Evolutionary conservation across 352 stramenopile genomes (phyloP), one percentile per base, ranked within the genome.

Genomic region (Pilasporangium apinafurcum): DNA sequence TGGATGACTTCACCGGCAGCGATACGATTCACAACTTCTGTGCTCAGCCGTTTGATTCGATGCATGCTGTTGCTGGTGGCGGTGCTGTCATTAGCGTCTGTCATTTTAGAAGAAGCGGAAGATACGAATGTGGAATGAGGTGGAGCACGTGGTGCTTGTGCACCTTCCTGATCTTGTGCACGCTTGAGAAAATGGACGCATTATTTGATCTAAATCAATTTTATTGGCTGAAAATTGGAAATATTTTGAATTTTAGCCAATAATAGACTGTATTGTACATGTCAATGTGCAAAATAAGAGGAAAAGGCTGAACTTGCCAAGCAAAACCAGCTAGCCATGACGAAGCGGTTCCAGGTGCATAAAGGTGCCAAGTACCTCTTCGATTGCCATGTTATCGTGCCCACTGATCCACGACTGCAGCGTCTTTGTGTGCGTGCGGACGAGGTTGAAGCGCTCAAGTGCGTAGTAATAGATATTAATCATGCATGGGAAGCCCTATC

Each of bases 1-100:
- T 98, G 94, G 33, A 99, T 85, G 16, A 99, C 93, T 68, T 99
- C 96, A 31, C 96, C 80, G 12, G 80, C 78, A 6, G 92, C 92
- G 50, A 98, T 98, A 50, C 88, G 87, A 71, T 98, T 97, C 47
- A 98, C 86, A n/a, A 98, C 92, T 34, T 92, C 74, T 18, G 89
- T 57, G 37, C 80, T 72, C 22, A 98, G 68, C 6, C 91, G 88
- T 53, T 95, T 54, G 51, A 97, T 97, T 33, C 68, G 78, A 35
- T 29, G 36, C 10, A 28, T 18, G 37, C 25, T 38, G 21, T 2
- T 36, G 40, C 26, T 48, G 43, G 14, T 45, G 32, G 18, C 12
- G 3, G 28, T 37, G 14, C 17, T 34, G 17, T 21, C 17, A 46
- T 48, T 25, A 12, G 34, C 44, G 21, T 43, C 12, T 24, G 34